Base-by-base conservation (phyloP, 352 stramenopile genomes). In the Plasmopara muralis region DNA sequence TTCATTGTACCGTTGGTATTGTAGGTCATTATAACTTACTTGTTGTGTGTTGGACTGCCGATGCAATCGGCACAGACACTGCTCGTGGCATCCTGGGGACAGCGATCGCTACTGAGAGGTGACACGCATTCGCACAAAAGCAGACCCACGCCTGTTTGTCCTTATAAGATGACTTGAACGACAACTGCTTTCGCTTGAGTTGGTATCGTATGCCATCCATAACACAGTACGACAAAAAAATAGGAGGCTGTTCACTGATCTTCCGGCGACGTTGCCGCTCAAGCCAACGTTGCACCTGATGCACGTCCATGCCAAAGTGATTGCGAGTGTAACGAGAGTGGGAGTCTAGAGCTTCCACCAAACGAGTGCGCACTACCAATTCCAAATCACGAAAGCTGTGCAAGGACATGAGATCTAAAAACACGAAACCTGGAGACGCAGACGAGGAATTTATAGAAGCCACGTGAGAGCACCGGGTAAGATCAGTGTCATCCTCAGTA, bases 41-140 rank as follows among this genome's bases (percentile, higher is more conserved):
- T 25, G 20, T 25, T 25, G 1, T 25, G 1, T 25, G 20, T 25
- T 25, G 20, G 20, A 25, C 20, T 25, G 20, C 20, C 20, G 20
- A 25, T 25, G 20, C 20, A 25, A 25, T 25, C 20, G 20, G 20
- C 20, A 25, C 20, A 25, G 20, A 25, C 20, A 25, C 20, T 25
- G 20, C 20, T 25, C 20, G 20, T 25, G 20, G 20, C 20, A 25
- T 25, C 20, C 20, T 25, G 5, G 59, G 59, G 13, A 64, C 28
- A 16, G 49, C 34, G 20, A 75, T 59, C 6, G 66, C 59, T 18
- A 69, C 67, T 9, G 68, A 79, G 20, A 87, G 56, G 56, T 85
- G 77, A 52, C 73, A 72, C 15, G 82, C 70, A 40, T 85, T 85
- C 3, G 72, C 72, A 50, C 74, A 87, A 46, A 87, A 85, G 64